Percentiles rank a stretch among this genome's conserved stretches.
These are phyloP conservation scores for Aspergillus sergii DNA, from an alignment of 2,329 filamentous ascomycete genomes.

Conservation along the genomic window DNA sequence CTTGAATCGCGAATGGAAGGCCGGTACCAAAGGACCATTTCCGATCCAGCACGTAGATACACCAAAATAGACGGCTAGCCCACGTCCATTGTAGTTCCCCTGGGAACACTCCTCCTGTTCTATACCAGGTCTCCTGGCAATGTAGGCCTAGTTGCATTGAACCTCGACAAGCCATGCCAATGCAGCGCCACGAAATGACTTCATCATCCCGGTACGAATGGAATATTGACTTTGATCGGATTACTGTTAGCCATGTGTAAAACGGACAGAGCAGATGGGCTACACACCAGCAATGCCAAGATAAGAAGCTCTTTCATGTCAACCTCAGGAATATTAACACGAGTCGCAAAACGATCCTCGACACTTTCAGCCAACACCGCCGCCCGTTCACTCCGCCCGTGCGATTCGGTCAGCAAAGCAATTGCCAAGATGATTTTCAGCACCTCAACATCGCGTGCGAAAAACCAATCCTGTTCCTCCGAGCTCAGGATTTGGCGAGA, in stretches of 20 bases:
- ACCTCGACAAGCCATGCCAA: constrained; percentile 51
- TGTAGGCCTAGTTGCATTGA: constrained; percentile 55
- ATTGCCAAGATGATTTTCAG: constrained; percentile 81
- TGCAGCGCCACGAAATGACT: constrained; percentile 52
- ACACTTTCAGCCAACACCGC: constrained; percentile 37
- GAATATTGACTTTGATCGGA: constrained; percentile 32
- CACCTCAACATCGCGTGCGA: constrained; percentile 60
- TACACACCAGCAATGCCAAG: constrained; percentile 31
- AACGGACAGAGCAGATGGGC: not conserved
- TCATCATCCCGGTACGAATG: constrained; percentile 53
- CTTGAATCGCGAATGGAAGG: constrained; percentile 52
- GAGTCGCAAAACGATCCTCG: constrained; percentile 36
- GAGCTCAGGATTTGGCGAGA: not conserved
- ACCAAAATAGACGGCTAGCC: constrained; percentile 51
- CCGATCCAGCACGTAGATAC: constrained; percentile 55
- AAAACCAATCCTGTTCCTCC: constrained; percentile 37
- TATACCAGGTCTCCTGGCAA: constrained; percentile 45
- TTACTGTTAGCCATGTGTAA: not conserved
- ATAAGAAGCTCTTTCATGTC: constrained; percentile 43
- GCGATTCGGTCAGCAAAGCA: constrained; percentile 72
- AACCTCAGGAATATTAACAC: constrained; percentile 39
- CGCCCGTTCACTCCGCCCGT: constrained; percentile 68
- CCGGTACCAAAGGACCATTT: constrained; percentile 58
- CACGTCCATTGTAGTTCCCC: constrained; percentile 40
- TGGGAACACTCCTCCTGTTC: constrained; percentile 38